Conservation (phyloP, 306 rosid genomes). For the Abrus precatorius region DNA sequence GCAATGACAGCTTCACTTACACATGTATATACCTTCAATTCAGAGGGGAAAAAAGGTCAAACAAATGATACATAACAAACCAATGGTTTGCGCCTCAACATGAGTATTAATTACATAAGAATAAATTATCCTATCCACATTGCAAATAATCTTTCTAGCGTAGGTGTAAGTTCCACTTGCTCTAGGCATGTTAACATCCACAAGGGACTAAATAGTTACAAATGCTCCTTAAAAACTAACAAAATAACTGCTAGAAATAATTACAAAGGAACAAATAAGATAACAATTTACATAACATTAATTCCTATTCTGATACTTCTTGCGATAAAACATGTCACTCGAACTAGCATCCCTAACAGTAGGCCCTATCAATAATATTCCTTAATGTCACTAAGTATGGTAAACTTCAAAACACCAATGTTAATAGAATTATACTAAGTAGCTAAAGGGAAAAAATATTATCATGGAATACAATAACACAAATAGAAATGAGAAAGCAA, state of each 20-base stretch:
- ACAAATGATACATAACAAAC: constrained; percentile 22
- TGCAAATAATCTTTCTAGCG: constrained; percentile 31
- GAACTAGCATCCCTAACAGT: constrained; percentile 11
- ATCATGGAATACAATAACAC: constrained; percentile 15
- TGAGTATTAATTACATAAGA: constrained; percentile 4
- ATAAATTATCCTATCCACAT: constrained; percentile 16
- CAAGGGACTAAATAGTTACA: constrained; percentile 11
- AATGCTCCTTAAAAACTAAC: constrained; percentile 24
- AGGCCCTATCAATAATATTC: constrained; percentile 6
- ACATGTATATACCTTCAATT: constrained; percentile 85
- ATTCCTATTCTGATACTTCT: constrained; percentile 7
- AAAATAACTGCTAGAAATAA: constrained; percentile 16
- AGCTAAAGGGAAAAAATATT: too few relatives aligned
- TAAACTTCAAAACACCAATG: not conserved
- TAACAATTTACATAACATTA: not conserved
- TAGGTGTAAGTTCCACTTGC: constrained; percentile 20
- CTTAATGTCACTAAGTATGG: constrained; percentile 3
- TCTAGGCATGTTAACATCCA: constrained; percentile 29
- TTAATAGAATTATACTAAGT: not conserved
- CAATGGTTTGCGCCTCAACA: constrained; percentile 19
- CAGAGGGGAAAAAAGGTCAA: constrained; percentile 23
- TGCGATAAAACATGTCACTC: not conserved
- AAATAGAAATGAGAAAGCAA: not conserved
- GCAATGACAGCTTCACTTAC: constrained; percentile 72
- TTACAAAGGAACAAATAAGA: not conserved